Evolutionary conservation across 352 stramenopile genomes (phyloP).

Genomic region (Saprolegnia parasitica): DNA sequence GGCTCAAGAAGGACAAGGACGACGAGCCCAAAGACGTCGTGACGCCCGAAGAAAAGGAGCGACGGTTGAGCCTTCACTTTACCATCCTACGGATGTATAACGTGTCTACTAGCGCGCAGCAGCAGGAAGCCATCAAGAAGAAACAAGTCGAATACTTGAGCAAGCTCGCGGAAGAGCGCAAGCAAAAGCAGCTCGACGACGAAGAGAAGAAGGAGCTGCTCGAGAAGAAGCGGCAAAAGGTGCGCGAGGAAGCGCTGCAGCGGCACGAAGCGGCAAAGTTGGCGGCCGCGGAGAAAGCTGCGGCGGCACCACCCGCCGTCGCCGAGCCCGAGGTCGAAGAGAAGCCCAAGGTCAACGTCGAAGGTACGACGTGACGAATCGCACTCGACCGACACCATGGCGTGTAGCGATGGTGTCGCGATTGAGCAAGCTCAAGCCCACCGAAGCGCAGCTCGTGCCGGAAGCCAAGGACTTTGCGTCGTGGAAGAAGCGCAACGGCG

Average conservation of each 20-base stretch:
- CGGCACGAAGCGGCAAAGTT: constrained; percentile 49
- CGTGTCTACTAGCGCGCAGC: background rate
- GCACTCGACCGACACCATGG: constrained; percentile 32
- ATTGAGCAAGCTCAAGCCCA: constrained; percentile 69
- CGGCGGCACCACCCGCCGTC: constrained; percentile 34
- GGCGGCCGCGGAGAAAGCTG: constrained; percentile 2
- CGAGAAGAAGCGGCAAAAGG: constrained; percentile 49
- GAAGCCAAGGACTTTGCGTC: constrained; percentile 78
- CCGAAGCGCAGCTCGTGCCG: constrained; percentile 43
- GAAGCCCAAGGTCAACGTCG: constrained; percentile 38
- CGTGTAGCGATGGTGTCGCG: constrained; percentile 69
- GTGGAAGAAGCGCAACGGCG: constrained; percentile 87
- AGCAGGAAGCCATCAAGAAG: constrained; percentile 36
- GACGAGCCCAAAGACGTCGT: constrained; percentile 4
- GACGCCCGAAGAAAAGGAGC: constrained; percentile 26
- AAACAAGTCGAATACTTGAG: constrained; percentile 71
- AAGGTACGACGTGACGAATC: constrained; percentile 30
- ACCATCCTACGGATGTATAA: background rate
- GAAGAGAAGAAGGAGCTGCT: constrained; percentile 52
- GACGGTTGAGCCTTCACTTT: constrained; percentile 22
- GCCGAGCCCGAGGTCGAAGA: constrained; percentile 35
- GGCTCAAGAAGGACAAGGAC: constrained; percentile 29
- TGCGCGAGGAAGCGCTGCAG: constrained; percentile 50
- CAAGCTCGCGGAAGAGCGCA: constrained; percentile 53
- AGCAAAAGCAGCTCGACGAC: constrained; percentile 63